phyloP scores from a whole-genome alignment of 2,329 filamentous ascomycete genomes.

The Fusarium domesticum region DNA sequence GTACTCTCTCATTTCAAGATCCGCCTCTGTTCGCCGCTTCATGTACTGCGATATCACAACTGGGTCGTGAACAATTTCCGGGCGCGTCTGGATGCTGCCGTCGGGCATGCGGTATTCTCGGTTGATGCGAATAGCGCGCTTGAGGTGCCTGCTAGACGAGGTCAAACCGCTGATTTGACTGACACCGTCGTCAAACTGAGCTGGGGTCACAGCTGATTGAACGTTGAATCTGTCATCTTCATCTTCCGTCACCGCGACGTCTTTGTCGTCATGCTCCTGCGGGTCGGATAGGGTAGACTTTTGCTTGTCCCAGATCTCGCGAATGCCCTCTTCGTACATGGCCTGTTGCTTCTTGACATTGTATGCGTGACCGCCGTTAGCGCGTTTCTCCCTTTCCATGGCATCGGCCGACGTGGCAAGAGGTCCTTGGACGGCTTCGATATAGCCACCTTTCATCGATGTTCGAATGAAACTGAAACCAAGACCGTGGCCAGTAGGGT shows the following conservation, averaged over 20 bases:
- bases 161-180: slow-evolving; percentile 73
- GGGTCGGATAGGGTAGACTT: slow-evolving; percentile 71
- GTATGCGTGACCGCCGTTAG: slow-evolving; percentile 92
- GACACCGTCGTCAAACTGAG: slow-evolving; percentile 69
- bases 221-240: slow-evolving; percentile 69
- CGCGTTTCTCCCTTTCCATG: slow-evolving; percentile 81
- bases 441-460: slow-evolving; percentile 95
- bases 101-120: slow-evolving; percentile 52
- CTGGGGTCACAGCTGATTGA: slow-evolving; percentile 67
- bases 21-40: slow-evolving; percentile 68
- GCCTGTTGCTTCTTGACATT: slow-evolving; percentile 94
- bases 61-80: slow-evolving; percentile 72
- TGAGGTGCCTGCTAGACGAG: slow-evolving; percentile 61
- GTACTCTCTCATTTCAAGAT: slow-evolving; percentile 71
- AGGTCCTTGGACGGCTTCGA: slow-evolving; percentile 73
- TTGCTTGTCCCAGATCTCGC: slow-evolving; percentile 88
- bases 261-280: slow-evolving; percentile 63
- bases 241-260: slow-evolving; percentile 56
- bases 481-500: slow-evolving; percentile 88
- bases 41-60: slow-evolving; percentile 87
- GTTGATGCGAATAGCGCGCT: slow-evolving; percentile 70
- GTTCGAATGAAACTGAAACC: slow-evolving; percentile 97
- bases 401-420: slow-evolving; percentile 73
- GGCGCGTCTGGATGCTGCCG: slow-evolving; percentile 57
- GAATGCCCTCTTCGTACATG: slow-evolving; percentile 87